These are phyloP conservation scores for Galerina marginata DNA, from an alignment of 768 basidiomycete species.

Conservation along the genomic window DNA sequence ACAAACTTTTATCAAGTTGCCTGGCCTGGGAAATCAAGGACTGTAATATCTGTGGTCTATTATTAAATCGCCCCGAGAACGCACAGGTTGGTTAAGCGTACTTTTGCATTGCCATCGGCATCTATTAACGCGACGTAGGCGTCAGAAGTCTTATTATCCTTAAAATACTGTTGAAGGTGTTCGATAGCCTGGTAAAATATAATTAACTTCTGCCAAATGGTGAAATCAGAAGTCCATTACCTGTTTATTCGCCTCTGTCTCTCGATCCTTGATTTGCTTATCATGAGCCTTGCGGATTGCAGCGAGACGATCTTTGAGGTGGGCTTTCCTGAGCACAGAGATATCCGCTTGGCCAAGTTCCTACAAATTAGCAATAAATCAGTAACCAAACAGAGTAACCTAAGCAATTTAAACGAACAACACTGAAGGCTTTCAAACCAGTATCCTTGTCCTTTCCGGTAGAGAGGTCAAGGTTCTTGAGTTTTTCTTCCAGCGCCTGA, in stretches of 20 bases:
- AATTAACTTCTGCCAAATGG: neutral
- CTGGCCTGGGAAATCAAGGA: slow-evolving; percentile 78
- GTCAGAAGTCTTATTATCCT: slow-evolving; percentile 71
- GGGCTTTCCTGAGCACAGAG: slow-evolving; percentile 81
- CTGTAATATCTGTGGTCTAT: slow-evolving; percentile 65
- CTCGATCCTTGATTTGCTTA: slow-evolving; percentile 83
- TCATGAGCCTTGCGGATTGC: slow-evolving; percentile 82
- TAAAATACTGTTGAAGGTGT: slow-evolving; percentile 72
- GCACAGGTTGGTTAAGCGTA: slow-evolving; percentile 25
- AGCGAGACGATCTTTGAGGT: slow-evolving; percentile 75
- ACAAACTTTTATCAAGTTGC: slow-evolving; percentile 82
- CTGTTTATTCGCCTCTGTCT: slow-evolving; percentile 76
- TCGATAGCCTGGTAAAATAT: slow-evolving; percentile 64
- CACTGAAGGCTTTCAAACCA: slow-evolving; percentile 80
- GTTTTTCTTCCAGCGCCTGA: slow-evolving; percentile 60
- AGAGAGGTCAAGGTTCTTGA: slow-evolving; percentile 65
- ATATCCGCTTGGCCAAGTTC: slow-evolving; percentile 91
- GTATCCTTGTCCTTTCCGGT: slow-evolving; percentile 83
- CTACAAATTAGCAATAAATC: slow-evolving; percentile 43
- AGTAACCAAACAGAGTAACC: slow-evolving; percentile 7
- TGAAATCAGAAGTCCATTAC: slow-evolving; percentile 42
- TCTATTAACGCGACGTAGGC: slow-evolving; percentile 75
- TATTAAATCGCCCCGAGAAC: neutral
- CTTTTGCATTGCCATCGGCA: slow-evolving; percentile 88
- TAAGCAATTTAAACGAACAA: slow-evolving; percentile 52